A percentile compares a stretch with the other conserved stretches of the same genome.
Conservation (phyloP, 179 eudicot species). For the Corrigiola litoralis region DNA sequence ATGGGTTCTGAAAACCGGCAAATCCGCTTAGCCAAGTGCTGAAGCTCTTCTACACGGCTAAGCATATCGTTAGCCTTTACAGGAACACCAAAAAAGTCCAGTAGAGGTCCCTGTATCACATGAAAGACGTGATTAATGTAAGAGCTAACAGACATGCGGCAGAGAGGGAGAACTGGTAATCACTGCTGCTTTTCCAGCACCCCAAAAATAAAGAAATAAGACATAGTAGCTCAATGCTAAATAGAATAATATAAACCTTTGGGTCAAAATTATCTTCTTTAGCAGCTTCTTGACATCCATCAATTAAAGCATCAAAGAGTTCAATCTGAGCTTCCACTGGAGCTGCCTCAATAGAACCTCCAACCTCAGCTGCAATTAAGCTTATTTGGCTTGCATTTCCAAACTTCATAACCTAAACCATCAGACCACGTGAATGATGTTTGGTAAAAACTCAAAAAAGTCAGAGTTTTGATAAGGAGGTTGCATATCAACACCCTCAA, state of each 20-base stretch:
- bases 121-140: constrained; percentile 13
- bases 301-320: constrained; percentile 81
- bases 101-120: constrained; percentile 65
- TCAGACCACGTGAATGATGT: constrained; percentile 3
- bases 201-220: no score
- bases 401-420: constrained; percentile 84
- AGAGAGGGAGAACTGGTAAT: no score
- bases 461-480: no score
- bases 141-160: background rate
- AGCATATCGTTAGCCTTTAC: constrained; percentile 90
- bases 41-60: constrained; percentile 90
- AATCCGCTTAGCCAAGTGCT: constrained; percentile 83
- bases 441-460: background rate
- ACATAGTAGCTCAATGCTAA: background rate
- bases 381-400: constrained; percentile 85
- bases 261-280: constrained; percentile 57
- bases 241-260: constrained; percentile 43
- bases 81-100: constrained; percentile 97
- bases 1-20: constrained; percentile 69
- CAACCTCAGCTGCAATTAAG: constrained; percentile 82
- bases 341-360: constrained; percentile 90
- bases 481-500: background rate
- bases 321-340: constrained; percentile 87
- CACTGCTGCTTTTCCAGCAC: no score
- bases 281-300: constrained; percentile 90